A percentile compares a stretch with the other conserved stretches of the same genome.
These are phyloP conservation scores for Cytospora piceicola DNA, from an alignment of 2,329 filamentous ascomycete species.

Conservation along the genomic window DNA sequence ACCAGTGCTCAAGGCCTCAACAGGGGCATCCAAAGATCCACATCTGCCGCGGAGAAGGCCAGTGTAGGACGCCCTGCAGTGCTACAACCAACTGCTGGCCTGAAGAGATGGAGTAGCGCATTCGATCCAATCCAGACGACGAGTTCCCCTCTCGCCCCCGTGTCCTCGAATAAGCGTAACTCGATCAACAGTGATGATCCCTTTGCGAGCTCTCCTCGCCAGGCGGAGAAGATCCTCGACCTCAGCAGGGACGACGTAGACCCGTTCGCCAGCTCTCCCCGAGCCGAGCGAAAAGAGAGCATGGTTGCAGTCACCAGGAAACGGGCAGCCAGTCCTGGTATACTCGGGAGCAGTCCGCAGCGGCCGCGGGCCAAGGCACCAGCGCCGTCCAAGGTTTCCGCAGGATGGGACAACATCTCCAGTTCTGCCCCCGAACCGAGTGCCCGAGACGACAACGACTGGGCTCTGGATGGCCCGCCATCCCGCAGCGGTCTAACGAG, in stretches of 20 bases:
- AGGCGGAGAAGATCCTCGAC: slow-evolving; percentile 20
- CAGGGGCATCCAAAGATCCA: neutral
- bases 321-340: slow-evolving; percentile 32
- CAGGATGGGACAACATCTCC: slow-evolving; percentile 56
- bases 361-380: slow-evolving; percentile 26
- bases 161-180: slow-evolving; percentile 13
- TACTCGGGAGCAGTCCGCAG: slow-evolving; percentile 34
- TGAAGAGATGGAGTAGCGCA: slow-evolving; percentile 31
- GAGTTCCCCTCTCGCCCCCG: slow-evolving; percentile 39
- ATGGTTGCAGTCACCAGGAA: slow-evolving; percentile 11
- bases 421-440: slow-evolving; percentile 53
- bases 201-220: slow-evolving; percentile 23
- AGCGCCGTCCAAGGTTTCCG: slow-evolving; percentile 34
- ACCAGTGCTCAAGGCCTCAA: neutral
- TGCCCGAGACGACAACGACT: slow-evolving; percentile 31
- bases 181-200: slow-evolving; percentile 21
- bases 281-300: slow-evolving; percentile 20
- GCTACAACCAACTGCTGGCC: slow-evolving; percentile 22
- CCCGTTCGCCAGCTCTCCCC: slow-evolving; percentile 35
- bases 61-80: slow-evolving; percentile 10
- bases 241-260: slow-evolving; percentile 27
- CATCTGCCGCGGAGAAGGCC: neutral
- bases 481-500: slow-evolving; percentile 28
- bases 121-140: slow-evolving; percentile 43
- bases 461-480: neutral